Evolutionary conservation across 768 basidiomycete genomes (phyloP).

Genomic region (Mycena kentingensis): DNA sequence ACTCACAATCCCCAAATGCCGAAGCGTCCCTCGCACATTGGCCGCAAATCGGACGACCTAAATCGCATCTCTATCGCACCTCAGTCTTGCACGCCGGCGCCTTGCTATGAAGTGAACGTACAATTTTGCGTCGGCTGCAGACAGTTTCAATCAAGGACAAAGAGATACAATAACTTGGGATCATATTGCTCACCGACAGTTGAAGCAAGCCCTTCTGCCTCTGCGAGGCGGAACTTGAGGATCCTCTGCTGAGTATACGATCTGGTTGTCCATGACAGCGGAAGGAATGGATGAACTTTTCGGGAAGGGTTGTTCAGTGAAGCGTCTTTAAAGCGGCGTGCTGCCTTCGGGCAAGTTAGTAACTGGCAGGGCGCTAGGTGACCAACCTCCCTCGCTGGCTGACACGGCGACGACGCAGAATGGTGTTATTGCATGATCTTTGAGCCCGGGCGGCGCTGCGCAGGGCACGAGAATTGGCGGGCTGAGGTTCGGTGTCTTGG

Average conservation of each 20-base stretch:
- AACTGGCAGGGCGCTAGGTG: too few species aligned
- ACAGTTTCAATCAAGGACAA: not conserved
- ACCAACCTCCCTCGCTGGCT: too few species aligned
- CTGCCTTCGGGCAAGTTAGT: too few species aligned
- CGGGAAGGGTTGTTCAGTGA: too few species aligned
- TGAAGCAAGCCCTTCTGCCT: constrained; percentile 10
- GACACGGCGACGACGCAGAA: too few species aligned
- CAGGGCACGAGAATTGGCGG: too few species aligned
- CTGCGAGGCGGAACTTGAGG: not conserved
- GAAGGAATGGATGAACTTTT: too few species aligned
- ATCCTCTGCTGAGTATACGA: not conserved
- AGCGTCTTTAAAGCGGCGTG: too few species aligned
- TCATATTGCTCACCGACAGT: constrained; percentile 14
- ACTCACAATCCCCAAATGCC: constrained; percentile 19
- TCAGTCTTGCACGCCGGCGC: not conserved
- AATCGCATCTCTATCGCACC: constrained; percentile 19
- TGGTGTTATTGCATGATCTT: too few species aligned
- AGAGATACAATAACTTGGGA: not conserved
- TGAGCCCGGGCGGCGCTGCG: too few species aligned
- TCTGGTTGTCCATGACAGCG: constrained; percentile 1
- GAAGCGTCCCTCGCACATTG: constrained; percentile 9
- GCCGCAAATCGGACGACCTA: constrained; percentile 13
- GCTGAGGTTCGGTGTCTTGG: too few species aligned
- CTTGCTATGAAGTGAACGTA: too few species aligned
- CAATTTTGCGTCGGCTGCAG: constrained; percentile 13